Evolutionary conservation across 192 early-diverging fungal genomes (phyloP), one percentile per base, ranked within the genome.

Genomic region (Backusella macrospora): DNA sequence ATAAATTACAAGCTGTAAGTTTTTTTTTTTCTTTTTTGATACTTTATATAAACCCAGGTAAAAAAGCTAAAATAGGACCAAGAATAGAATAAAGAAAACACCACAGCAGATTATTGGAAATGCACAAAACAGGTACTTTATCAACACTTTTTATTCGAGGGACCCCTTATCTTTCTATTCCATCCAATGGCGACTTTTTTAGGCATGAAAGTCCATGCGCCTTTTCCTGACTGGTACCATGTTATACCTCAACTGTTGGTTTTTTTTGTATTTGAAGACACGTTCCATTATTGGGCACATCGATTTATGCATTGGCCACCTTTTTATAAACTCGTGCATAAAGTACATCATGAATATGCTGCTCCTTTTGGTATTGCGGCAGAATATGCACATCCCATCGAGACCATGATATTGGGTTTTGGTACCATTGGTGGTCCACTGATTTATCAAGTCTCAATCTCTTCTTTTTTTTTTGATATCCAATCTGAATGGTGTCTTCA

Each of bases 321-420:
- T 21, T 80, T 96, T 72, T 98, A 98, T 84, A 93, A 93, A 73
- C 78, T 85, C 71, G 91, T 98, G 64, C 96, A 98, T 91, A 98
- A 98, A 84, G 83, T 92, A 13, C 95, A 98, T 84, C 96, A 98
- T 85, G 89, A 94, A 77, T 96, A 91, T 85, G 85, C 92, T 29
- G 91, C 96, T 40, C 94, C 95, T 52, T 93, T 98, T 62, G 96
- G 95, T 45, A 73, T 81, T 71, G 74, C 92, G 7, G 94, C 95
- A n/a, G 94, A 96, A 82, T 97, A 97, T 73, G 95, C 96, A 26
- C 94, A 95, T 73, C 94, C 95, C 10, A 40, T 94, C 23, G 96
- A 97, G 77, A 91, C 90, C 14, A 67, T 96, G 9, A 88, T 98
- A 43, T 86, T 97, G 49, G 95, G 95, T 13, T 83, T 92, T 49